Evolutionary conservation across 495 filamentous ascomycete genomes (phyloP).

Genomic region (Daldinia decipiens): DNA sequence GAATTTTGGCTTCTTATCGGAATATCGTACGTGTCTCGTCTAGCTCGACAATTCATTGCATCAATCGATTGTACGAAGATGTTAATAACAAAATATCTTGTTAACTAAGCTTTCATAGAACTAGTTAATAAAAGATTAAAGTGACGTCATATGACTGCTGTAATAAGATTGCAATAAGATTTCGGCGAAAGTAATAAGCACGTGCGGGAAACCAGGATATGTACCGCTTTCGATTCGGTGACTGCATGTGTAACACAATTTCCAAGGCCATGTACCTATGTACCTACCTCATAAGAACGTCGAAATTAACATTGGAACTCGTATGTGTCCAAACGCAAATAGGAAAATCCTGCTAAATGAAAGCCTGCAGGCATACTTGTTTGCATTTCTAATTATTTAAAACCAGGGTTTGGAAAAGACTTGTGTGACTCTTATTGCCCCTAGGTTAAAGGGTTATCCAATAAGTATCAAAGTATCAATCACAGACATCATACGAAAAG

Average conservation of each 20-base stretch:
- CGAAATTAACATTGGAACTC: neutral
- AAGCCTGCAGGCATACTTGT: neutral
- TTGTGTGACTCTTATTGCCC: neutral
- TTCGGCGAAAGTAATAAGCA: constrained; percentile 27
- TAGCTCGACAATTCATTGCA: too few relatives aligned
- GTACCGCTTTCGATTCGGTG: neutral
- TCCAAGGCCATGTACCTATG: too few relatives aligned
- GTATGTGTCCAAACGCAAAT: neutral
- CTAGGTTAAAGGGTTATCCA: neutral
- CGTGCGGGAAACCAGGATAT: constrained; percentile 20
- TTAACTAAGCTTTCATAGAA: neutral
- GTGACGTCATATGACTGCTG: constrained; percentile 37
- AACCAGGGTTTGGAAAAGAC: neutral
- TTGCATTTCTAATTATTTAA: neutral
- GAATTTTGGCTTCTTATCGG: too few relatives aligned
- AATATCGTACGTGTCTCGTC: neutral
- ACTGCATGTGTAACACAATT: too few relatives aligned
- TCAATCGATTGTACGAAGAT: neutral
- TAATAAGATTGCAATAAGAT: constrained; percentile 36
- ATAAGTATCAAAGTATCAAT: neutral
- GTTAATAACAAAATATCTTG: neutral
- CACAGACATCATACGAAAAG: constrained; percentile 2
- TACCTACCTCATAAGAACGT: neutral
- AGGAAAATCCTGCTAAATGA: neutral
- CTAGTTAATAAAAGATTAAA: neutral